These are phyloP conservation scores for Narthecium ossifragum DNA, from an alignment of 106 monocot genomes.

Conservation along the genomic window DNA sequence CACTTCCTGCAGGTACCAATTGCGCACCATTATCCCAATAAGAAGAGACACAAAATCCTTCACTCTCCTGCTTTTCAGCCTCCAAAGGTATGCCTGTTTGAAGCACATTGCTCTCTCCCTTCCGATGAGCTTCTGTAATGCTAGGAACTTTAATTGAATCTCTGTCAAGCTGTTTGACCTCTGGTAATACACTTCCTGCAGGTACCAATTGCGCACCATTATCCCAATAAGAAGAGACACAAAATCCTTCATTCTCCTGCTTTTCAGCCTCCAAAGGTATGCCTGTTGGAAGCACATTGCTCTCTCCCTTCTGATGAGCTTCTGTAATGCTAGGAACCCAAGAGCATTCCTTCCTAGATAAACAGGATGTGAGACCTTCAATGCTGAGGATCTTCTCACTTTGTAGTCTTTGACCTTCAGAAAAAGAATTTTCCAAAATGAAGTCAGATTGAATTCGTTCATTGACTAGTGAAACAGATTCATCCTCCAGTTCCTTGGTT, in stretches of 20 bases:
- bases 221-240: slow-evolving; percentile 22
- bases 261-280: slow-evolving; percentile 14
- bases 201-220: slow-evolving; percentile 1
- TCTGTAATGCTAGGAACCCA: slow-evolving; percentile 16
- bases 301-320: slow-evolving; percentile 19
- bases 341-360: slow-evolving; percentile 9
- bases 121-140: slow-evolving; percentile 15
- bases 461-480: slow-evolving; percentile 18
- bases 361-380: neutral
- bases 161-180: slow-evolving; percentile 14
- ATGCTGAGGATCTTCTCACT: neutral
- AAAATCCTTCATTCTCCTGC: slow-evolving; percentile 19
- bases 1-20: neutral
- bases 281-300: neutral
- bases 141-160: slow-evolving; percentile 5
- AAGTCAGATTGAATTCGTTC: slow-evolving; percentile 14
- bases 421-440: slow-evolving; percentile 1
- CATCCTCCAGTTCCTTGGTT: slow-evolving; percentile 40
- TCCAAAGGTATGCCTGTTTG: slow-evolving; percentile 5
- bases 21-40: slow-evolving; percentile 14
- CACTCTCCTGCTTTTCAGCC: slow-evolving; percentile 13
- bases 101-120: slow-evolving; percentile 8
- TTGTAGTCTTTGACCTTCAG: slow-evolving; percentile 7
- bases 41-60: slow-evolving; percentile 24
- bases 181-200: slow-evolving; percentile 6